These are phyloP conservation scores for Ogataea hybrid DNA, from an alignment of 1,139 yeast species.

Conservation along the genomic window DNA sequence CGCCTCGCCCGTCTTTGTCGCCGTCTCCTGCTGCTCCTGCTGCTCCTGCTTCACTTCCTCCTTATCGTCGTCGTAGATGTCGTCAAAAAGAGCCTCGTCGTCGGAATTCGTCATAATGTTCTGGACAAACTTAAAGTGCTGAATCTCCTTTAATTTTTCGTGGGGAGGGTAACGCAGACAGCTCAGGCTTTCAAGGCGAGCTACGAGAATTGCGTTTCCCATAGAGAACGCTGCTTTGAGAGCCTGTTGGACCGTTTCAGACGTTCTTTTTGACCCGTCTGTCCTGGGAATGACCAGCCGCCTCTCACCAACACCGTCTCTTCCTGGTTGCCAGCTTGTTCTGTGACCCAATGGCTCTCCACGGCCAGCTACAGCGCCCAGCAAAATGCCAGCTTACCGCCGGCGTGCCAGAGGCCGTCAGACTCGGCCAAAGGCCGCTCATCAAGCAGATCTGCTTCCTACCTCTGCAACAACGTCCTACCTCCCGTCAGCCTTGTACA, in stretches of 20 bases:
- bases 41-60: slow-evolving; percentile 6
- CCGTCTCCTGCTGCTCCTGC: slow-evolving; percentile 5
- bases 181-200: neutral
- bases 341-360: too few relatives aligned
- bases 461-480: too few relatives aligned
- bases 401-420: too few relatives aligned
- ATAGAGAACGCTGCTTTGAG: neutral
- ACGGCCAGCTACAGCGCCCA: too few relatives aligned
- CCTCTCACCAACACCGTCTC: too few relatives aligned
- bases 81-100: slow-evolving; percentile 61
- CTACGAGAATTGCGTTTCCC: neutral
- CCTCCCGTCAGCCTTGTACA: neutral
- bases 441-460: too few relatives aligned
- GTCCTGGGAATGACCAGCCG: too few relatives aligned
- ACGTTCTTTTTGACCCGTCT: too few relatives aligned
- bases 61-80: slow-evolving; percentile 38
- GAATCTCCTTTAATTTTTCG: slow-evolving; percentile 2
- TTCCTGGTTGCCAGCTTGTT: too few relatives aligned
- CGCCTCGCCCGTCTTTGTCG: slow-evolving; percentile 5
- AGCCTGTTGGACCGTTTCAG: neutral
- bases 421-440: too few relatives aligned
- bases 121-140: slow-evolving; percentile 3
- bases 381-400: too few relatives aligned
- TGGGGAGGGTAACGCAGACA: neutral
- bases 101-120: slow-evolving; percentile 55